Evolutionary conservation across 495 filamentous ascomycete species (phyloP), one percentile per base, ranked within the genome.

Genomic region (Neohortaea acidophila): DNA sequence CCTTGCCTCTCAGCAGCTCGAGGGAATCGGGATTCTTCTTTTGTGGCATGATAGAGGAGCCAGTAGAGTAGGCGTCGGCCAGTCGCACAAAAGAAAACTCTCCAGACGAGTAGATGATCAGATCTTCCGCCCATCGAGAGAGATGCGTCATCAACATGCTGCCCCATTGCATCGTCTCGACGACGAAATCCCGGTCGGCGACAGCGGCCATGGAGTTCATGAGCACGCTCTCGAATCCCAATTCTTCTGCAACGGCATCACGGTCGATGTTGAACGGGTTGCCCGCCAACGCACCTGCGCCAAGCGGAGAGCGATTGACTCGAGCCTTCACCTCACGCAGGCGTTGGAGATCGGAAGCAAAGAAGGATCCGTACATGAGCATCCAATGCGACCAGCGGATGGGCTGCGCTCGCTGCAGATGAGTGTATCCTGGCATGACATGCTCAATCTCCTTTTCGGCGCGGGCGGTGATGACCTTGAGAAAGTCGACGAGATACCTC

Each of bases 181-280:
- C 69, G 9, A 87, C 76, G 48, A 94, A 94, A 50, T 94, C 85
- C 33, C 87, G 76, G 58, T 93, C 84, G 6, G 69, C 75, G 15
- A 92, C 84, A 18, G 73, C 79, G 46, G 72, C 73, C 74, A 96
- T 74, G 7, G 73, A 81, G 63, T 94, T 96, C 63, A 73, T 75
- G 34, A 87, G 63, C 22, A 92, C 61, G 4, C 75, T 77, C 0
- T 80, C 76, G 49, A 94, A 94, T 39, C 85, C 84, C 2, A 94
- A 72, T 60, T 94, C 86, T 54, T 78, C 69, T 8, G 84, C 81
- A 67, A 94, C 83, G 38, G 75, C 72, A 41, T 80, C 75, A n/a
- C 86, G 75, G 56, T 94, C 87, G 53, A 94, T 82, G 47, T 71
- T 65, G 60, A 94, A 94, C 3, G 82, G 74, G 62, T 94, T 94